Evolutionary conservation across 192 early-diverging fungal species (phyloP), one percentile per base, ranked within the genome.

Genomic region (Funneliformis mosseae): DNA sequence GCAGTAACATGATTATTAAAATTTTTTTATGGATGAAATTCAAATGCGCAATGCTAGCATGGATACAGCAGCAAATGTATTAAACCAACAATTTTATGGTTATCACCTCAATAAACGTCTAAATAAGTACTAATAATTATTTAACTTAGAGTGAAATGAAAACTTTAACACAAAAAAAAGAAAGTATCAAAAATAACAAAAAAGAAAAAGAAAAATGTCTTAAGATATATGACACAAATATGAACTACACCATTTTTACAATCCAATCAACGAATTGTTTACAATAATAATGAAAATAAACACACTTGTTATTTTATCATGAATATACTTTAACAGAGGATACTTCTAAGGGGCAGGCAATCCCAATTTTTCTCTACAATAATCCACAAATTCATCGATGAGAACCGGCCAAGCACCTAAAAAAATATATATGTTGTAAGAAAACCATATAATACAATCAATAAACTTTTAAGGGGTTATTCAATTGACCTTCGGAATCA

Each of bases 341-440:
- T 3, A 12, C 25, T 27, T 23, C 23, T 55, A 55, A 21, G 50
- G 50, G 16, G 50, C 50, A 2, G 50, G 18, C 50, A 55, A 55
- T 55, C 50, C 50, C n/a, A 71, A 8, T 21, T 71, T 71, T 38
- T 76, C 74, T 59, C 74, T 76, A 27, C 28, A 25, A 55, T 76
- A 76, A 28, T 76, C 74, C 33, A 76, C 74, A 76, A 76, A 76
- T 48, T 93, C 90, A 78, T 96, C 95, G 82, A 96, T 94, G 41
- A 96, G 84, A 72, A 93, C 90, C 14, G 95, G 95, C 95, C 95
- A 96, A 59, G 95, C 95, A 46, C 94, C 89, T 83, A 83, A n/a
- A 60, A 14, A 28, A 55, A 67, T 0, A 62, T 27, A 66, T 66
- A 11, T 3, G 0, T 18, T 7, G 18, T 59, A 16, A 59, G 73